Percentiles rank a stretch among this genome's conserved stretches.
Evolutionary conservation across 2,329 filamentous ascomycete species (phyloP).

Genomic region (Neonectria magnoliae): DNA sequence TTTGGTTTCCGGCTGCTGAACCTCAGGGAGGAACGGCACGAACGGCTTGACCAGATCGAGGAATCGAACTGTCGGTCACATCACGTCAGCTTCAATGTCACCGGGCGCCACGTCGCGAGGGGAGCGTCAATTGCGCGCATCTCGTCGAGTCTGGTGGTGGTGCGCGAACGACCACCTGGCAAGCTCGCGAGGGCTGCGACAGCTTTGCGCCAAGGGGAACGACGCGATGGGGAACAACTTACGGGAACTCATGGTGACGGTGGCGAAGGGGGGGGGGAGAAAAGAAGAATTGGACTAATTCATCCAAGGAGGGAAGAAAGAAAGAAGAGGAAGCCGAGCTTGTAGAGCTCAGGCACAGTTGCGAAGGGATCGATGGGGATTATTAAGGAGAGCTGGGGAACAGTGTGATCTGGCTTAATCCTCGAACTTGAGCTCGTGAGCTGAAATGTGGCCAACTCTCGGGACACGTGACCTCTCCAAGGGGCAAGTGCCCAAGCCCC

Average conservation of each 20-base stretch:
- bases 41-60: slow-evolving; percentile 99
- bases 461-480: background rate
- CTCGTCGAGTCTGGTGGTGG: slow-evolving; percentile 16
- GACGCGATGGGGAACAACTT: slow-evolving; percentile 48
- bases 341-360: slow-evolving; percentile 49
- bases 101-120: slow-evolving; percentile 6
- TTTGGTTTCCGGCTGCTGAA: slow-evolving; percentile 98
- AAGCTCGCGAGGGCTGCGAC: slow-evolving; percentile 31
- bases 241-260: slow-evolving; percentile 65
- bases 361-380: slow-evolving; percentile 46
- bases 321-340: slow-evolving; percentile 50
- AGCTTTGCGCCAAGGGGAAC: slow-evolving; percentile 32
- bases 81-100: slow-evolving; percentile 42
- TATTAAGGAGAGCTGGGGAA: slow-evolving; percentile 50
- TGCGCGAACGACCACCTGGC: slow-evolving; percentile 18
- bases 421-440: background rate
- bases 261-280: slow-evolving; percentile 45
- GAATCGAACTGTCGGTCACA: slow-evolving; percentile 80
- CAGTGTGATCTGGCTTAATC: slow-evolving; percentile 55
- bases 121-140: slow-evolving; percentile 42
- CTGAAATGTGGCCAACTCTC: slow-evolving; percentile 52
- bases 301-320: slow-evolving; percentile 51
- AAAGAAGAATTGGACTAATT: slow-evolving; percentile 52
- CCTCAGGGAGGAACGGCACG: slow-evolving; percentile 98
- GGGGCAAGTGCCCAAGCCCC: background rate